phyloP scores from a whole-genome alignment of 495 filamentous ascomycete genomes.

The Hypomontagnella submonticulosa region DNA sequence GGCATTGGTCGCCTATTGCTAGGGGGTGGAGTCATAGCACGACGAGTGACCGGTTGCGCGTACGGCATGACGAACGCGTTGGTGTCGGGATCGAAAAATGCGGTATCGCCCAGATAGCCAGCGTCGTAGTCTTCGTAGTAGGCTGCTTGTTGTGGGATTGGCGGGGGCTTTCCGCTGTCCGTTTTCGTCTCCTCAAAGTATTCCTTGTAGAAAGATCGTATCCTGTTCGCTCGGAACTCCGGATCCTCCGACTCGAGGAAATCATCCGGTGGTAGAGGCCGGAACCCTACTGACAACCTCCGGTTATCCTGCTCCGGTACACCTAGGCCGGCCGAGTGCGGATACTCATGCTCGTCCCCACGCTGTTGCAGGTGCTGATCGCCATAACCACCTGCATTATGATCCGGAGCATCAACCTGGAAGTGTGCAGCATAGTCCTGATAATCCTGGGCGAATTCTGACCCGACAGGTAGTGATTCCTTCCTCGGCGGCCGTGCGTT shows the following conservation, averaged over 20 bases:
- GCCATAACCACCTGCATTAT: constrained; percentile 8
- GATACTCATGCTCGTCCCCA: constrained; percentile 47
- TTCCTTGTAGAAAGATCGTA: constrained; percentile 98
- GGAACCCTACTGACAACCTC: constrained; percentile 86
- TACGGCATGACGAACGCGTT: constrained; percentile 82
- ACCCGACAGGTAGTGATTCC: constrained; percentile 37
- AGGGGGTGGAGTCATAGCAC: constrained; percentile 97
- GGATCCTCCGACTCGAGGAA: constrained; percentile 79
- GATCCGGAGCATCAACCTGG: constrained; percentile 35
- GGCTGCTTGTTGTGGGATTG: constrained; percentile 50
- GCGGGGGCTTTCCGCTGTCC: constrained; percentile 57
- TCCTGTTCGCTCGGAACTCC: constrained; percentile 93
- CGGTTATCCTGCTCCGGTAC: constrained; percentile 71
- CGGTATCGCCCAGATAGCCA: constrained; percentile 68
- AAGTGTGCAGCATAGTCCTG: constrained; percentile 43
- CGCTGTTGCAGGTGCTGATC: constrained; percentile 48
- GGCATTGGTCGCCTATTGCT: constrained; percentile 70
- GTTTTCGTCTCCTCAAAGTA: constrained; percentile 92
- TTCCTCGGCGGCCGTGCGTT: constrained; percentile 35
- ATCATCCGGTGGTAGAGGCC: constrained; percentile 88
- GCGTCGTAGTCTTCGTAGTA: constrained; percentile 79
- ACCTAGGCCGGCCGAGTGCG: constrained; percentile 55
- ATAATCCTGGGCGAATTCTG: constrained; percentile 33
- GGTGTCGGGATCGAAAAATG: constrained; percentile 78
- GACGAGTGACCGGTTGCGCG: constrained; percentile 82